phyloP scores from a whole-genome alignment of 2,329 filamentous ascomycete genomes.

The Colletotrichum endophyticum region DNA sequence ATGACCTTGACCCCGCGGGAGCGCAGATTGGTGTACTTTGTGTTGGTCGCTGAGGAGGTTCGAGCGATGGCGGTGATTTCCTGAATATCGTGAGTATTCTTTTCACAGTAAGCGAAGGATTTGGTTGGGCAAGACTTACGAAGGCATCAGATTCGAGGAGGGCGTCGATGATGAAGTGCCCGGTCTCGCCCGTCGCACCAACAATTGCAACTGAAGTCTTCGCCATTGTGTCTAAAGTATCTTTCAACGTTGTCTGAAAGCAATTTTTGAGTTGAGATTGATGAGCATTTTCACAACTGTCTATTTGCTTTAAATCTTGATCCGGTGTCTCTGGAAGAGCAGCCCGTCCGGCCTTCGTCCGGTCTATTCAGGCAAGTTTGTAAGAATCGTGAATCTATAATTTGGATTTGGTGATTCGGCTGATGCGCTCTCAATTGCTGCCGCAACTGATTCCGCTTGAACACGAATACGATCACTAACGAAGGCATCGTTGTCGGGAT shows the following conservation, averaged over 20 bases:
- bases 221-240: not conserved
- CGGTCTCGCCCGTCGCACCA: conserved; percentile 48
- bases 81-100: conserved; percentile 28
- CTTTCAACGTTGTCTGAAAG: not conserved
- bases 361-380: not conserved
- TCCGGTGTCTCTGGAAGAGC: rapidly evolving
- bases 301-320: not conserved
- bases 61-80: conserved; percentile 53
- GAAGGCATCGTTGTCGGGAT: not conserved
- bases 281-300: not conserved
- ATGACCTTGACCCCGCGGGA: conserved; percentile 48
- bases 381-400: not conserved
- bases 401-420: not conserved
- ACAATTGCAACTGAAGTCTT: conserved; percentile 32
- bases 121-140: conserved; percentile 21
- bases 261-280: not conserved
- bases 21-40: conserved; percentile 31
- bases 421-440: not conserved
- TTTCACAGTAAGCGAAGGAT: not conserved
- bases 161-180: conserved; percentile 39
- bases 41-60: conserved; percentile 46
- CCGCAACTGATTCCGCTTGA: not conserved
- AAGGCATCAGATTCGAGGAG: conserved; percentile 34
- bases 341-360: not conserved
- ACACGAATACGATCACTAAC: not conserved